These are phyloP conservation scores for Carex arenaria DNA, from an alignment of 202 grass and related monocot species.

Conservation along the genomic window DNA sequence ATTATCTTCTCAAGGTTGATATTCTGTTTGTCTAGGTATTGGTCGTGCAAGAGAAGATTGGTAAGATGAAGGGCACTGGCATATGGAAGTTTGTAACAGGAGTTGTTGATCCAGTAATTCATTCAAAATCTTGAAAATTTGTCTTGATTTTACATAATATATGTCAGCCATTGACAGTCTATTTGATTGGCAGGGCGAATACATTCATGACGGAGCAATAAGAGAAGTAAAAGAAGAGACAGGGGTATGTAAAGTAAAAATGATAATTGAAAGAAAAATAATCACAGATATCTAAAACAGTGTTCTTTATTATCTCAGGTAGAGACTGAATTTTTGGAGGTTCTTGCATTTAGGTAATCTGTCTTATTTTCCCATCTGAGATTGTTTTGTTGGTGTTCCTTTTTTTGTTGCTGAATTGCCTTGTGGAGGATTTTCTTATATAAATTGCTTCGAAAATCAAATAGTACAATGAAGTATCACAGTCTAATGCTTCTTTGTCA, in stretches of 20 bases:
- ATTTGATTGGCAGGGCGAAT: slow-evolving; percentile 57
- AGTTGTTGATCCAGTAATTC: slow-evolving; percentile 77
- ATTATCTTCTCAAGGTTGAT: not conserved
- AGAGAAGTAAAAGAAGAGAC: slow-evolving; percentile 99
- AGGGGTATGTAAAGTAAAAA: slow-evolving; percentile 60
- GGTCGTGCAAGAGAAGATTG: slow-evolving; percentile 92
- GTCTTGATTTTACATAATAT: not conserved
- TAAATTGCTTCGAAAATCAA: slow-evolving; percentile 10
- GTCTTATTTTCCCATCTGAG: not conserved
- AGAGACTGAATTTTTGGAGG: slow-evolving; percentile 92
- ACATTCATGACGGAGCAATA: slow-evolving; percentile 64
- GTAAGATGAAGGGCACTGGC: slow-evolving; percentile 53
- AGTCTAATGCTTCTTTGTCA: not conserved
- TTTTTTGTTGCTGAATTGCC: not conserved
- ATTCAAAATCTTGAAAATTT: slow-evolving; percentile 20
- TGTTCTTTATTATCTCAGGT: slow-evolving; percentile 50
- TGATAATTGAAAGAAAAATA: not conserved
- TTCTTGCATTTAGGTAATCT: slow-evolving; percentile 75
- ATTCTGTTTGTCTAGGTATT: slow-evolving; percentile 54
- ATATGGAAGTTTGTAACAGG: slow-evolving; percentile 97
- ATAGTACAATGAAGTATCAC: not conserved
- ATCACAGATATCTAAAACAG: not conserved
- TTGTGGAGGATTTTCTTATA: not conserved
- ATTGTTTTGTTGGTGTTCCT: not conserved
- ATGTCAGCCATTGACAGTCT: slow-evolving; percentile 23